Conservation (phyloP, 2,329 filamentous ascomycete genomes). For the Fusarium sp. region DNA sequence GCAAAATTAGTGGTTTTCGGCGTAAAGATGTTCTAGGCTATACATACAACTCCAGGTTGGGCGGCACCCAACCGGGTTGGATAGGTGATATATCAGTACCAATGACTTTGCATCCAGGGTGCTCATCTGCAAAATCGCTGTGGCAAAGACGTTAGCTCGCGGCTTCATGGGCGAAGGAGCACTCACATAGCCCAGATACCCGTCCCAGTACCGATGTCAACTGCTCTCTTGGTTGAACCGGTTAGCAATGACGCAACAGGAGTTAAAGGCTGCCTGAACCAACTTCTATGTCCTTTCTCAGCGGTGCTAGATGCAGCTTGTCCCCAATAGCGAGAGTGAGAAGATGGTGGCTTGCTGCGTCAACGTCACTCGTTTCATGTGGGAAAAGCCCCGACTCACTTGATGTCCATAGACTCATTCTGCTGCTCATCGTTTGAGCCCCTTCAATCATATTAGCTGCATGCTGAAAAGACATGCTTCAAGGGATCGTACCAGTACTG, state of each 20-base stretch:
- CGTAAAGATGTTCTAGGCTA: background rate
- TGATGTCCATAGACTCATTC: slow-evolving; percentile 14
- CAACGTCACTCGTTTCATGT: background rate
- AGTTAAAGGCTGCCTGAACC: too few relatives aligned
- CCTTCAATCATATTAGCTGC: background rate
- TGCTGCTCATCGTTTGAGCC: slow-evolving; percentile 10
- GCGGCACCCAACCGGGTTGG: slow-evolving; percentile 10
- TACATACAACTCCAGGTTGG: slow-evolving; percentile 14
- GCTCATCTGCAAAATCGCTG: slow-evolving; percentile 16
- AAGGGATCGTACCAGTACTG: background rate
- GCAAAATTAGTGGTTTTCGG: background rate
- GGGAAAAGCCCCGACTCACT: background rate
- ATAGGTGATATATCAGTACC: slow-evolving; percentile 17
- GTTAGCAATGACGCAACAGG: background rate
- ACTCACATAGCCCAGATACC: slow-evolving; percentile 19
- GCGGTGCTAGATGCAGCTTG: background rate
- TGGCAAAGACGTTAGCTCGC: background rate
- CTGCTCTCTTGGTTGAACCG: background rate
- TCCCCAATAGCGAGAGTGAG: background rate
- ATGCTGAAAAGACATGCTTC: too few relatives aligned
- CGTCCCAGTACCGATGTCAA: background rate
- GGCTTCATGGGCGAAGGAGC: fast-evolving
- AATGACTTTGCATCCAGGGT: slow-evolving; percentile 1
- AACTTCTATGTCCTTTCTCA: background rate
- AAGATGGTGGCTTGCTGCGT: slow-evolving; percentile 5